phyloP scores from a whole-genome alignment of 257 asterid species.

The Avicennia marina region DNA sequence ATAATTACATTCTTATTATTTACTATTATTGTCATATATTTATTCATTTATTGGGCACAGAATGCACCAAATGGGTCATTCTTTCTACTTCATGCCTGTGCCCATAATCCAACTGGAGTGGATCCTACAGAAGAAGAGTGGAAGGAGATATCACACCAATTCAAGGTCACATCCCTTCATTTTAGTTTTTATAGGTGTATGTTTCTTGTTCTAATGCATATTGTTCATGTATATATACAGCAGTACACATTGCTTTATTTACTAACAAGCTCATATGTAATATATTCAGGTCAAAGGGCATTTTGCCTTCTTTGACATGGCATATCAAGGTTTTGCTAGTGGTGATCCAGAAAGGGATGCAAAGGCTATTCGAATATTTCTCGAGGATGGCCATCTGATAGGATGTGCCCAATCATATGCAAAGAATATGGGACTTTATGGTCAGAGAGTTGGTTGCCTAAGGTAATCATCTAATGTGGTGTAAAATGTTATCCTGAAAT shows the following conservation, averaged over 20 bases:
- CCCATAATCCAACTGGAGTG: slow-evolving; percentile 99
- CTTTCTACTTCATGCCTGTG: slow-evolving; percentile 98
- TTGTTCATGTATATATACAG: neutral
- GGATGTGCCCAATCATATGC: slow-evolving; percentile 99
- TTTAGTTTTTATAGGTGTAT: neutral
- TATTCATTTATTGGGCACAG: slow-evolving; percentile 28
- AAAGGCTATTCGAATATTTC: slow-evolving; percentile 80
- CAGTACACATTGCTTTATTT: neutral
- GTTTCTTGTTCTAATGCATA: neutral
- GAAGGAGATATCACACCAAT: slow-evolving; percentile 84
- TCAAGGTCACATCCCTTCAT: slow-evolving; percentile 49
- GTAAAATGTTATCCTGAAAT: slow-evolving; percentile 5
- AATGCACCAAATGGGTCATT: slow-evolving; percentile 90
- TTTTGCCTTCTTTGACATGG: slow-evolving; percentile 95
- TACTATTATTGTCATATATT: neutral
- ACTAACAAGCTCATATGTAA: neutral
- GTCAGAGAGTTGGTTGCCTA: slow-evolving; percentile 96
- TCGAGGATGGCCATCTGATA: slow-evolving; percentile 89
- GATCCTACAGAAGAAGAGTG: slow-evolving; percentile 98
- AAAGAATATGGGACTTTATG: slow-evolving; percentile 98
- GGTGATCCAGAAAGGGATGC: slow-evolving; percentile 98
- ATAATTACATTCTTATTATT: neutral
- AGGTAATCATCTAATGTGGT: slow-evolving; percentile 40
- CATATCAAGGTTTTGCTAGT: slow-evolving; percentile 99
- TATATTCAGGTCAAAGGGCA: slow-evolving; percentile 76